Conservation (phyloP, 305 asterid species). For the Ajuga reptans region DNA sequence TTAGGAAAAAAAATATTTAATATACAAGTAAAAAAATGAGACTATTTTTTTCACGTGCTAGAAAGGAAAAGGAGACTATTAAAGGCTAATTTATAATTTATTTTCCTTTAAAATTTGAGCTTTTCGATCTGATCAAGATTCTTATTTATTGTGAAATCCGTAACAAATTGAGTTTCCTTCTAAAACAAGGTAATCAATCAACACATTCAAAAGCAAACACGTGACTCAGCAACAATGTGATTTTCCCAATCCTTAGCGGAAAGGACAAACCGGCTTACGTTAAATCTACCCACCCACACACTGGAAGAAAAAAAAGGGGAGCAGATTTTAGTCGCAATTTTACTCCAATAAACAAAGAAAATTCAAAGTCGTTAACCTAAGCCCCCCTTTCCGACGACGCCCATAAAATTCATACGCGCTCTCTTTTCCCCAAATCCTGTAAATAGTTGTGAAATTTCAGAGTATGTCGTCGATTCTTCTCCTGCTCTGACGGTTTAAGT, state of each 20-base stretch:
- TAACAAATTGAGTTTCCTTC: constrained; percentile 14
- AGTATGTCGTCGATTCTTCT: background rate
- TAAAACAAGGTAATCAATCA: background rate
- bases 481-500: background rate
- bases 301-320: background rate
- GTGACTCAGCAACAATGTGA: constrained; percentile 14
- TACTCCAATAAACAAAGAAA: background rate
- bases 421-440: background rate
- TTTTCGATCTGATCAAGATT: too few relatives aligned
- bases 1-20: too few relatives aligned
- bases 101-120: too few relatives aligned
- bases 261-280: constrained; percentile 29
- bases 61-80: too few relatives aligned
- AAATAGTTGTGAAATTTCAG: background rate
- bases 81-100: too few relatives aligned
- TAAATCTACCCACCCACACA: background rate
- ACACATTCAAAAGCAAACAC: background rate
- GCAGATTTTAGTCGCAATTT: constrained; percentile 3
- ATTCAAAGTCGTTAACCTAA: constrained; percentile 28
- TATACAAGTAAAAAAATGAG: too few relatives aligned
- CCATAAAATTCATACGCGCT: constrained; percentile 5
- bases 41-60: too few relatives aligned
- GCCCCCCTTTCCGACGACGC: constrained; percentile 18
- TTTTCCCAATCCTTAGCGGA: constrained; percentile 17
- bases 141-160: background rate